Evolutionary conservation across 2,329 filamentous ascomycete genomes (phyloP).

Genomic region (Metarhizium album): DNA sequence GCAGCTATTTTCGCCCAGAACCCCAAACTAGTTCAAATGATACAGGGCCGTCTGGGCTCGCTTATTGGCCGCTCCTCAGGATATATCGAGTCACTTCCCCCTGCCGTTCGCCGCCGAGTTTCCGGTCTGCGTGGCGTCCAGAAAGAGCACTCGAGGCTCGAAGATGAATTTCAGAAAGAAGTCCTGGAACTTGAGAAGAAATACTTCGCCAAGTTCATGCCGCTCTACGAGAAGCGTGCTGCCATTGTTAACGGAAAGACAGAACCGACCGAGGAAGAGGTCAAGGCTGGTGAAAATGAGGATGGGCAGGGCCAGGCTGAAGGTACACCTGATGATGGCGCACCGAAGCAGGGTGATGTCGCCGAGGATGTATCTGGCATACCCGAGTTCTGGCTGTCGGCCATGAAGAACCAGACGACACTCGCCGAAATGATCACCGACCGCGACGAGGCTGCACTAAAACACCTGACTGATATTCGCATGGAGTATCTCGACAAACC

Average conservation of each 20-base stretch:
- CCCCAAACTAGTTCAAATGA: conserved; percentile 90
- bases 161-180: conserved; percentile 97
- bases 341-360: conserved; percentile 47
- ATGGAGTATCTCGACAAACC: conserved; percentile 99
- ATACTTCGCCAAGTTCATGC: conserved; percentile 98
- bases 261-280: conserved; percentile 80
- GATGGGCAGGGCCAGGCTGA: conserved; percentile 62
- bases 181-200: conserved; percentile 98
- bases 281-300: conserved; percentile 75
- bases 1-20: conserved; percentile 94
- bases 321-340: conserved; percentile 42
- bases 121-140: conserved; percentile 95
- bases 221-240: conserved; percentile 90
- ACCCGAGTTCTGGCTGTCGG: conserved; percentile 97
- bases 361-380: conserved; percentile 60
- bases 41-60: conserved; percentile 88
- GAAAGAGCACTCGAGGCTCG: conserved; percentile 96
- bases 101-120: conserved; percentile 82
- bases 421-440: conserved; percentile 98
- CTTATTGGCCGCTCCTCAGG: conserved; percentile 93
- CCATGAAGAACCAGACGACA: conserved; percentile 99
- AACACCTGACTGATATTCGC: conserved; percentile 81
- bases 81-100: conserved; percentile 92
- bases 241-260: conserved; percentile 78
- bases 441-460: conserved; percentile 87